These are phyloP conservation scores for Cunninghamia lanceolata DNA, from an alignment of 75 land plant species.

Conservation along the genomic window DNA sequence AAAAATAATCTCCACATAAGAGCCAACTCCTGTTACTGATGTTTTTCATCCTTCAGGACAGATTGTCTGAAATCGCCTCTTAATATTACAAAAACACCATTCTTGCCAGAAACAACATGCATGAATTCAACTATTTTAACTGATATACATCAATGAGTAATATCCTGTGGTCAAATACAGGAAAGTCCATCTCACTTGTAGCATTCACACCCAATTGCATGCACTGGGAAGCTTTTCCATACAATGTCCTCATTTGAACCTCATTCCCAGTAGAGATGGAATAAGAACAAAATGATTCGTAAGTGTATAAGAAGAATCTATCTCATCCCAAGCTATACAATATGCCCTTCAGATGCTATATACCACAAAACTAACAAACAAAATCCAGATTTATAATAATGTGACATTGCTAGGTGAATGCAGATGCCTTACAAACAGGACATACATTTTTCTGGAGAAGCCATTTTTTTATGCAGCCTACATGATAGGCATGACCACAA, in stretches of 20 bases:
- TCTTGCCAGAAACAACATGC: background rate
- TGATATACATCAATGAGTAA: background rate
- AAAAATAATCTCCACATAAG: background rate
- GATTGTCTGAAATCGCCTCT: background rate
- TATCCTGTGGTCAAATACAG: background rate
- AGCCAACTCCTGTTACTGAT: background rate
- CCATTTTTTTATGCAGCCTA: slow-evolving; percentile 76
- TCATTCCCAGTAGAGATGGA: background rate
- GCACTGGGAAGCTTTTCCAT: background rate
- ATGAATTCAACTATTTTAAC: background rate
- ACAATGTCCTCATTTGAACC: background rate
- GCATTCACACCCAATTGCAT: background rate
- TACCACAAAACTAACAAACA: background rate
- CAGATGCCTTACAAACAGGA: slow-evolving; percentile 75
- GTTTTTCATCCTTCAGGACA: background rate
- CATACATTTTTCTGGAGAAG: slow-evolving; percentile 67
- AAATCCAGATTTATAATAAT: background rate
- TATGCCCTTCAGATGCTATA: background rate
- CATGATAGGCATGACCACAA: slow-evolving; percentile 73
- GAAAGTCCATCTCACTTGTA: background rate
- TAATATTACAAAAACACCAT: slow-evolving; percentile 6
- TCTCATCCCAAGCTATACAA: slow-evolving; percentile 8
- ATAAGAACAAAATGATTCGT: background rate
- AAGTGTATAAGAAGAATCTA: background rate
- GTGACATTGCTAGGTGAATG: background rate